phyloP scores from a whole-genome alignment of 352 stramenopile genomes.

The Elongisporangium prolatum region DNA sequence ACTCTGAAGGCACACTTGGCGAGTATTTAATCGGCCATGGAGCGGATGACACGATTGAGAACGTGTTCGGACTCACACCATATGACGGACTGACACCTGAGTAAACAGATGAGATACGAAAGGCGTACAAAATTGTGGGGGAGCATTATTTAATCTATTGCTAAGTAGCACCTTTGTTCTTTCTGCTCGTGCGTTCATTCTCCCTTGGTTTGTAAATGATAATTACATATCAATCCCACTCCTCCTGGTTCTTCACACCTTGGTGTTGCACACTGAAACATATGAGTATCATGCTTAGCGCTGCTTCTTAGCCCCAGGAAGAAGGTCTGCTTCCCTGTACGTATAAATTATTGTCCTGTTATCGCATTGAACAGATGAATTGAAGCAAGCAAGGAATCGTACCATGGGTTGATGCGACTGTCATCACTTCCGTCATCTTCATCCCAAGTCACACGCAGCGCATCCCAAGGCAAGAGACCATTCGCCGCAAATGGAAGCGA shows the following conservation, averaged over 20 bases:
- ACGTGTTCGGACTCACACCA: conserved; percentile 88
- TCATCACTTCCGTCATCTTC: conserved; percentile 81
- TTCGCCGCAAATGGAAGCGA: conserved; percentile 54
- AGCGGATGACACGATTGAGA: conserved; percentile 92
- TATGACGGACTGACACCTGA: conserved; percentile 89
- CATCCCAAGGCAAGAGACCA: conserved; percentile 76
- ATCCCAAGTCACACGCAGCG: conserved; percentile 76
- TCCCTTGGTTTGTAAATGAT: background rate
- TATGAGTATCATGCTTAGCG: background rate
- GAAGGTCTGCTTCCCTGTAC: background rate
- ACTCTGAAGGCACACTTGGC: conserved; percentile 82
- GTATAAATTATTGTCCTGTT: background rate
- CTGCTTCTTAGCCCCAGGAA: background rate
- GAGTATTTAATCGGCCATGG: conserved; percentile 92
- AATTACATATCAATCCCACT: background rate
- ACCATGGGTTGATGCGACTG: conserved; percentile 84
- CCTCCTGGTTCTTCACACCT: background rate
- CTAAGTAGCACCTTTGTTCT: background rate
- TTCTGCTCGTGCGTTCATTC: background rate
- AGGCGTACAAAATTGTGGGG: background rate
- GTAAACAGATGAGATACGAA: conserved; percentile 15
- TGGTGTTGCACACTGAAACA: background rate
- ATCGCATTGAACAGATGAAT: background rate
- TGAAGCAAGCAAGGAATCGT: conserved; percentile 13
- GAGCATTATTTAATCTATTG: background rate